These are phyloP conservation scores for Pseudogymnoascus sp. DNA, from an alignment of 2,329 filamentous ascomycete species.

Conservation along the genomic window DNA sequence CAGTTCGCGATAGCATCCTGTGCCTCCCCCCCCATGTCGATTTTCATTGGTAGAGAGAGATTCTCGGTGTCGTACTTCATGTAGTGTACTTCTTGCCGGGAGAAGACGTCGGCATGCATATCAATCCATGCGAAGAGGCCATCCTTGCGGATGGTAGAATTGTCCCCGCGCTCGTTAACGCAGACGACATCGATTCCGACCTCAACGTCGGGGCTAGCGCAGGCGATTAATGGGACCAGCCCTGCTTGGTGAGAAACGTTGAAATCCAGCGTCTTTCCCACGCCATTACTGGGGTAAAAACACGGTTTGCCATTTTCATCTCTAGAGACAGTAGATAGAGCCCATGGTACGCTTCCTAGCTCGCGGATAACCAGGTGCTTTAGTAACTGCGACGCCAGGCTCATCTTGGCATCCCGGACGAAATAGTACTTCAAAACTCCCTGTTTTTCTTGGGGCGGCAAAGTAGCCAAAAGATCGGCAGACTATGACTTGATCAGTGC, in stretches of 20 bases:
- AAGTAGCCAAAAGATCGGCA: slow-evolving; percentile 43
- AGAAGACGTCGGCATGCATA: slow-evolving; percentile 64
- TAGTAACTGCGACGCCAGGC: slow-evolving; percentile 61
- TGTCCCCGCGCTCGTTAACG: slow-evolving; percentile 59
- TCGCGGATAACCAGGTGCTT: slow-evolving; percentile 62
- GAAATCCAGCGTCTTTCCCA: slow-evolving; percentile 36
- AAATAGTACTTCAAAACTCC: slow-evolving; percentile 54
- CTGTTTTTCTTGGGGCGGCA: slow-evolving; percentile 47
- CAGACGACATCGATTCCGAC: slow-evolving; percentile 72
- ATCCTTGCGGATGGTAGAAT: slow-evolving; percentile 43
- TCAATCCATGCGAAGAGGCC: slow-evolving; percentile 63
- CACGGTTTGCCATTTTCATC: slow-evolving; percentile 39
- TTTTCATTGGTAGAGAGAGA: slow-evolving; percentile 13
- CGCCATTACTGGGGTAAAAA: slow-evolving; percentile 23
- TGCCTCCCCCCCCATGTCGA: not conserved
- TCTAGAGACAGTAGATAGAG: slow-evolving; percentile 46
- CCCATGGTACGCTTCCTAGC: slow-evolving; percentile 52
- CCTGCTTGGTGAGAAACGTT: slow-evolving; percentile 75
- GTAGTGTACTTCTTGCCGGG: slow-evolving; percentile 49
- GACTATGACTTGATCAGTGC: slow-evolving; percentile 33
- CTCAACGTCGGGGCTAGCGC: slow-evolving; percentile 29
- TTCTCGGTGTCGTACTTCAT: slow-evolving; percentile 42
- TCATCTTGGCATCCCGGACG: slow-evolving; percentile 65
- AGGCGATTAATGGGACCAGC: slow-evolving; percentile 58
- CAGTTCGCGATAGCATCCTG: slow-evolving; percentile 20